Percentiles rank a stretch among this genome's conserved stretches.
Evolutionary conservation across 2,329 filamentous ascomycete genomes (phyloP).

Genomic region (Chaetomium sp.): DNA sequence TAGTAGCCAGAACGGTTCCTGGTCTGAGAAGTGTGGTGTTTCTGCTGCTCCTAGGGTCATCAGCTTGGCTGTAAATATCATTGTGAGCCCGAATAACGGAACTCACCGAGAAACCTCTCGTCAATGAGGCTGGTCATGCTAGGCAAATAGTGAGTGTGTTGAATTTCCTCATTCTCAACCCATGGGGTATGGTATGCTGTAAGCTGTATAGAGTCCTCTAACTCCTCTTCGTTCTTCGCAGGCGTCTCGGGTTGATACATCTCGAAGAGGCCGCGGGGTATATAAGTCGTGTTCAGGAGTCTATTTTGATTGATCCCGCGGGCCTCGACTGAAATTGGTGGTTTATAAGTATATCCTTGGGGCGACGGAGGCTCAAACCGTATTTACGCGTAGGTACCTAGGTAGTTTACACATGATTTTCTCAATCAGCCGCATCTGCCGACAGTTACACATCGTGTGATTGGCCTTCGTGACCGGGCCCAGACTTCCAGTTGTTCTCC

Average conservation of each 20-base stretch:
- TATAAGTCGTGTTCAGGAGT: not conserved
- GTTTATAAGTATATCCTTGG: not conserved
- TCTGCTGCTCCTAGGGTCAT: not conserved
- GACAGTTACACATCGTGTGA: not conserved
- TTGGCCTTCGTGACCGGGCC: not conserved
- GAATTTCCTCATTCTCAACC: not conserved
- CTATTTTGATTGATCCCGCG: too few species aligned
- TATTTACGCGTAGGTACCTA: too few species aligned
- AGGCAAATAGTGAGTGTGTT: not conserved
- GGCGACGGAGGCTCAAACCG: not conserved
- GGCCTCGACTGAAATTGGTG: too few species aligned
- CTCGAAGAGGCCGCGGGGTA: not conserved
- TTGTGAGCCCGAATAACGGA: not conserved
- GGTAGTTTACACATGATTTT: not conserved
- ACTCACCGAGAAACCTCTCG: not conserved
- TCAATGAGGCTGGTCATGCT: not conserved
- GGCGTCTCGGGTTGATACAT: not conserved
- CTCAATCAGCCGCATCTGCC: not conserved
- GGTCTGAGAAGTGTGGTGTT: not conserved
- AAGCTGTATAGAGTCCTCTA: not conserved
- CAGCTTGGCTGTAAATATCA: not conserved
- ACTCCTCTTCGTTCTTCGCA: not conserved
- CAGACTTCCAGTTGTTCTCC: not conserved
- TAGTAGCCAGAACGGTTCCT: constrained; percentile 1
- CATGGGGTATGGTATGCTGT: not conserved